Evolutionary conservation across 2,329 filamentous ascomycete species (phyloP).

Genomic region (Monilinia laxa): DNA sequence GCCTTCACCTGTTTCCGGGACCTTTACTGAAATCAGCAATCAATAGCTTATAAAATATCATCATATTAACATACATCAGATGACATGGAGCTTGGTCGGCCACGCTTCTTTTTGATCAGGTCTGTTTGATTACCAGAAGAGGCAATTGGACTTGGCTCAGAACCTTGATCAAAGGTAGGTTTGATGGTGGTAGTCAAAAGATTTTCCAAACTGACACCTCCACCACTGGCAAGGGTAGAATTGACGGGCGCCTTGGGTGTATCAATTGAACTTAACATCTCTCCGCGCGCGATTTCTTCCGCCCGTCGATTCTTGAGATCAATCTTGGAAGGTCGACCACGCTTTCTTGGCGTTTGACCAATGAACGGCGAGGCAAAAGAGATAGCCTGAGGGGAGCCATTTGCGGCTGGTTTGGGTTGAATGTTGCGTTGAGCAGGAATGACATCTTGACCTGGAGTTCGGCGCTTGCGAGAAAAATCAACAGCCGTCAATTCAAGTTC

Average conservation of each 20-base stretch:
- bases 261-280: slow-evolving; percentile 32
- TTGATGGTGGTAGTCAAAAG: background rate
- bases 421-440: slow-evolving; percentile 30
- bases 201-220: slow-evolving; percentile 19
- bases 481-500: slow-evolving; percentile 29
- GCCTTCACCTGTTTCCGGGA: slow-evolving; percentile 30
- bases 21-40: slow-evolving; percentile 19
- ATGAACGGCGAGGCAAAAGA: slow-evolving; percentile 28
- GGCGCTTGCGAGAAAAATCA: slow-evolving; percentile 31
- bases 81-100: slow-evolving; percentile 25
- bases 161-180: background rate
- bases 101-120: slow-evolving; percentile 32
- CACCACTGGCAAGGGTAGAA: slow-evolving; percentile 18
- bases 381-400: slow-evolving; percentile 30
- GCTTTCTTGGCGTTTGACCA: slow-evolving; percentile 32
- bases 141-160: slow-evolving; percentile 7
- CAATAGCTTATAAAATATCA: slow-evolving; percentile 7
- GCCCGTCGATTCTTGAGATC: slow-evolving; percentile 35
- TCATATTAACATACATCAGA: slow-evolving; percentile 28
- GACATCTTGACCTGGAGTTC: slow-evolving; percentile 31
- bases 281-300: slow-evolving; percentile 36
- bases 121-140: slow-evolving; percentile 21
- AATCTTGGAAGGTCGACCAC: slow-evolving; percentile 39
- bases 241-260: slow-evolving; percentile 16
- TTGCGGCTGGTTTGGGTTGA: slow-evolving; percentile 36